Base-by-base conservation (phyloP, 2,329 filamentous ascomycete species). In the Pyricularia pennisetigena region DNA sequence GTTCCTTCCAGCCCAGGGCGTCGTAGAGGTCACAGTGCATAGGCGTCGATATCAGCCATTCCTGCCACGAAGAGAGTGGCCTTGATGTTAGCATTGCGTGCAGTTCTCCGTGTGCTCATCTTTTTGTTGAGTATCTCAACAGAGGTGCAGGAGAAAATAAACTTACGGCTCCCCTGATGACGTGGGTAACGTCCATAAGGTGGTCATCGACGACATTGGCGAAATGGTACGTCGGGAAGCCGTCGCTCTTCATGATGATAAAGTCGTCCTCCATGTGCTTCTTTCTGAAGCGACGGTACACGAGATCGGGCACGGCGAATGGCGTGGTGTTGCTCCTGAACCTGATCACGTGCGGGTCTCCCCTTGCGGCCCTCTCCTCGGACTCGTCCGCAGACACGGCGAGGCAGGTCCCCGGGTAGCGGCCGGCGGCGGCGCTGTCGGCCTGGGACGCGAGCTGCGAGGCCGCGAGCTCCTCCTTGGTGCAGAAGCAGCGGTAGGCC, bases 121-220 rank as follows among this genome's bases (percentile, higher is more conserved):
- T n/a, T n/a, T n/a, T n/a, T n/a, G n/a, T n/a, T n/a, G n/a, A 12
- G 20, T 16, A 16, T n/a, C 41, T 7, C 16, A 32, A 32, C 30
- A 32, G 9, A 32, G 30, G 9, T 2, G 6, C 14, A 30, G n/a
- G n/a, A n/a, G n/a, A 24, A 61, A 24, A 67, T 65, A 29, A n/a
- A 78, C 85, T 74, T 79, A 91, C 89, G 29, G 90, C 90, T 67
- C 94, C 95, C 61, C 95, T 89, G 69, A 99, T 91, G 16, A 99
- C 95, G 78, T 98, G 94, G 0, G 94, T 97, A 72, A 99, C 96
- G 69, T 92, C 82, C 95, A 99, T 99, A 70, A 90, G 82, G 77
- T 97, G 92, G 75, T 99, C 95, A 75, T 99, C 95, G 4, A 99
- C 90, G 9, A 99, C 94, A 75, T 98, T 99, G 4, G 95, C 95